Conservation (phyloP, 129 eudicot species). For the Chrysanthemum seticuspe region DNA sequence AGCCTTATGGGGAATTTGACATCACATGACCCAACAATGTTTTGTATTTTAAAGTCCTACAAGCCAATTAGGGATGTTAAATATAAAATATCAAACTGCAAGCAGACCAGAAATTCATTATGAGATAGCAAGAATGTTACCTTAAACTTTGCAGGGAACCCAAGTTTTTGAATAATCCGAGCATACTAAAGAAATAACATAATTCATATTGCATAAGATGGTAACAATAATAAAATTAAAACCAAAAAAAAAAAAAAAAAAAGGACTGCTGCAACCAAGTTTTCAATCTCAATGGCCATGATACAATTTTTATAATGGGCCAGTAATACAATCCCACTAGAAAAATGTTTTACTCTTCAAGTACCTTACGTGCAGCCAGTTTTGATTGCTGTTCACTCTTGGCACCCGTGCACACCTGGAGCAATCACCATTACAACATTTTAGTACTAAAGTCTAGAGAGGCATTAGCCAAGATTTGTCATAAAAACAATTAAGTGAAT, state of each 20-base stretch:
- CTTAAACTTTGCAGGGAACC: conserved; percentile 83
- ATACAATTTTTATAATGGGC: background rate
- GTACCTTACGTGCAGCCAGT: conserved; percentile 85
- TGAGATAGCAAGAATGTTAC: conserved; percentile 24
- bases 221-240: background rate
- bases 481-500: background rate
- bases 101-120: no score
- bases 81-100: background rate
- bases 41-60: conserved; percentile 90
- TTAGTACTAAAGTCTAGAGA: background rate
- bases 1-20: conserved; percentile 90
- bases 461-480: background rate
- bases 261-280: background rate
- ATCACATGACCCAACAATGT: conserved; percentile 93
- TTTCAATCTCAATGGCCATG: background rate
- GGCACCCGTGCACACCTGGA: conserved; percentile 94
- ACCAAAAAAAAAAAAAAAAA: no score
- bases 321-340: background rate
- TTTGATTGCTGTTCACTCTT: conserved; percentile 94
- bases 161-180: conserved; percentile 88
- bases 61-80: conserved; percentile 3
- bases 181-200: conserved; percentile 53
- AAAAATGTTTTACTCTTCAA: conserved; percentile 17
- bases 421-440: conserved; percentile 17
- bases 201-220: background rate